Conservation (phyloP, 371 early-diverging fungal genomes). For the Umbelopsis sp. region DNA sequence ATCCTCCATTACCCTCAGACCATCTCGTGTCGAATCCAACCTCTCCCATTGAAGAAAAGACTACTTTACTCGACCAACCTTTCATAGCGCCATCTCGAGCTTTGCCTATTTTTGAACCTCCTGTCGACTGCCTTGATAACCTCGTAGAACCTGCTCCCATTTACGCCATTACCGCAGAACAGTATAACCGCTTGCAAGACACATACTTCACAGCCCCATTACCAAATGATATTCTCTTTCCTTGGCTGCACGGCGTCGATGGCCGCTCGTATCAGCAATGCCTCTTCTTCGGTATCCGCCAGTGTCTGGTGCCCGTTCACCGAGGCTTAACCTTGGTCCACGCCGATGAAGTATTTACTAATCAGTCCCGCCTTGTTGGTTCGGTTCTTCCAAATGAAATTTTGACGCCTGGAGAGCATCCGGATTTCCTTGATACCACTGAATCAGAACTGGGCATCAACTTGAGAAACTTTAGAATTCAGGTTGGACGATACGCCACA, state of each 20-base stretch:
- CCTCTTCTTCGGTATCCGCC: constrained; percentile 60
- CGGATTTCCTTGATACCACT: constrained; percentile 28
- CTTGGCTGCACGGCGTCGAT: constrained; percentile 71
- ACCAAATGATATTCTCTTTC: constrained; percentile 62
- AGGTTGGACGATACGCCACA: constrained; percentile 57
- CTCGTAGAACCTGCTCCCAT: background rate
- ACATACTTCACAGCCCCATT: constrained; percentile 46
- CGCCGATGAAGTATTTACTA: constrained; percentile 30
- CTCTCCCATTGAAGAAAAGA: constrained; percentile 11
- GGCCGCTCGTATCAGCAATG: constrained; percentile 56
- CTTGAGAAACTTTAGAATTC: constrained; percentile 64
- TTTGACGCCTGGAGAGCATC: constrained; percentile 21
- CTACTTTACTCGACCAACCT: background rate
- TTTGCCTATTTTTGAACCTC: constrained; percentile 24
- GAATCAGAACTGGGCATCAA: constrained; percentile 49
- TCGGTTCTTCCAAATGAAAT: constrained; percentile 30
- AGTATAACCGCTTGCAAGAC: constrained; percentile 21
- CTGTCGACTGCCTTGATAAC: constrained; percentile 17
- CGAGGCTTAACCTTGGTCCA: constrained; percentile 49
- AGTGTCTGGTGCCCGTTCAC: constrained; percentile 44
- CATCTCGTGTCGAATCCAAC: constrained; percentile 6
- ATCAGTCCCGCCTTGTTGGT: constrained; percentile 27
- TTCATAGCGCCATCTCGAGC: constrained; percentile 11
- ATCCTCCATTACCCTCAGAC: constrained; percentile 22
- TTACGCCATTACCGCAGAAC: constrained; percentile 28